Conservation (phyloP, 352 stramenopile species). For the Saprolegnia diclina region DNA sequence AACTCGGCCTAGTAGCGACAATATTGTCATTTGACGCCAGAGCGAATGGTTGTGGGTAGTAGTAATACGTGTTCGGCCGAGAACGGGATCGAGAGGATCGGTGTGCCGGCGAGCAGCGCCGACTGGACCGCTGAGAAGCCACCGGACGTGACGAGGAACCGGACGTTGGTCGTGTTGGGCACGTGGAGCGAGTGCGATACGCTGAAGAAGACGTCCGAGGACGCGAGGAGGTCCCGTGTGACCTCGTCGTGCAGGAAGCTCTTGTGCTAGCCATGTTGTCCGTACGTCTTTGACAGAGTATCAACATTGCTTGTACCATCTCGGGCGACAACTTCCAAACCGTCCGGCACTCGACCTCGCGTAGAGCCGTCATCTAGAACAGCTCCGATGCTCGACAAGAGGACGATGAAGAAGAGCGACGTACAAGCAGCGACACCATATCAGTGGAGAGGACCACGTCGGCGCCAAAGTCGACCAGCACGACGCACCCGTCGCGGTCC, state of each 20-base stretch:
- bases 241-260: slow-evolving; percentile 1
- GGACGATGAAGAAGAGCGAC: background rate
- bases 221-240: background rate
- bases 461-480: slow-evolving; percentile 22
- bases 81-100: slow-evolving; percentile 64
- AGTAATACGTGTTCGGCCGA: slow-evolving; percentile 55
- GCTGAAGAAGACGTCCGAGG: slow-evolving; percentile 24
- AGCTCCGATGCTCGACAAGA: no score
- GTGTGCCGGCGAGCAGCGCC: slow-evolving; percentile 50
- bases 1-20: slow-evolving; percentile 41
- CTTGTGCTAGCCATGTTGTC: slow-evolving; percentile 8
- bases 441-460: slow-evolving; percentile 12
- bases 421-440: slow-evolving; percentile 14
- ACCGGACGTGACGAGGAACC: slow-evolving; percentile 51
- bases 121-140: slow-evolving; percentile 54
- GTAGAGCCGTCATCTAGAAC: slow-evolving; percentile 20
- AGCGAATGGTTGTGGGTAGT: no score
- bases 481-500: slow-evolving; percentile 8
- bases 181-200: slow-evolving; percentile 31
- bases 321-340: slow-evolving; percentile 24
- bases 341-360: slow-evolving; percentile 9
- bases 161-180: slow-evolving; percentile 34
- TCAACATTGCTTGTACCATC: no score
- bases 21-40: no score
- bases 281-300: no score